Conservation (phyloP, 352 stramenopile species). For the Albugo candida region DNA sequence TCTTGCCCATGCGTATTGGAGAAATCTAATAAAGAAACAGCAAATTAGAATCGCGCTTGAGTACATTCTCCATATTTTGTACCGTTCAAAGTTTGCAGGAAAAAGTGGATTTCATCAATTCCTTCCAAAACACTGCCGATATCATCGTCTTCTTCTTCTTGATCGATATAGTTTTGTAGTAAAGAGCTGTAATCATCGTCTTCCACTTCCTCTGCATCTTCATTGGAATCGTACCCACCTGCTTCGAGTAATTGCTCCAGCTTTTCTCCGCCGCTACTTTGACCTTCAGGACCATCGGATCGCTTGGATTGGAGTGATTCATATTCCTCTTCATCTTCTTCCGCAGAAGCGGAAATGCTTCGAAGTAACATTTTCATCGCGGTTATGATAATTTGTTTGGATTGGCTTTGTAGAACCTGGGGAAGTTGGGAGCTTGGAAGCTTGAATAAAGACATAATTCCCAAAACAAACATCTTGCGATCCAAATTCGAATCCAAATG, state of each 20-base stretch:
- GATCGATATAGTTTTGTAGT: constrained; percentile 55
- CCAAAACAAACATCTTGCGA: constrained; percentile 86
- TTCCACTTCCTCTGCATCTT: constrained; percentile 84
- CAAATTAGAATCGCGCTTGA: no score
- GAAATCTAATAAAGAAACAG: not conserved
- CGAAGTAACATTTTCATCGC: constrained; percentile 73
- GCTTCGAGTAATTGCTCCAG: constrained; percentile 78
- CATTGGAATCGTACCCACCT: constrained; percentile 77
- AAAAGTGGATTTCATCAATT: constrained; percentile 84
- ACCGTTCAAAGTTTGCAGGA: constrained; percentile 77
- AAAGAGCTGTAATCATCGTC: constrained; percentile 90
- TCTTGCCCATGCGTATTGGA: not conserved
- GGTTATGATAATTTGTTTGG: constrained; percentile 72
- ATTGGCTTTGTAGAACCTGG: constrained; percentile 67
- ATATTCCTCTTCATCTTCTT: constrained; percentile 24
- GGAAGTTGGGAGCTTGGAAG: constrained; percentile 67
- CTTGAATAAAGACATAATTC: constrained; percentile 80
- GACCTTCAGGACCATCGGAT: constrained; percentile 5
- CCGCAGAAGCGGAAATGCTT: constrained; percentile 26
- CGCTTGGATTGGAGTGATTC: constrained; percentile 5
- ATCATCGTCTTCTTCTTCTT: constrained; percentile 85
- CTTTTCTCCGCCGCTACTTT: constrained; percentile 21
- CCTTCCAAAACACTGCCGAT: constrained; percentile 84
- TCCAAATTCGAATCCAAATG: constrained; percentile 71
- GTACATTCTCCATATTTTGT: not conserved